Percentiles rank a stretch among this genome's conserved stretches.
Evolutionary conservation across 805 yeast species (phyloP).

Genomic region (Candida adriatica): DNA sequence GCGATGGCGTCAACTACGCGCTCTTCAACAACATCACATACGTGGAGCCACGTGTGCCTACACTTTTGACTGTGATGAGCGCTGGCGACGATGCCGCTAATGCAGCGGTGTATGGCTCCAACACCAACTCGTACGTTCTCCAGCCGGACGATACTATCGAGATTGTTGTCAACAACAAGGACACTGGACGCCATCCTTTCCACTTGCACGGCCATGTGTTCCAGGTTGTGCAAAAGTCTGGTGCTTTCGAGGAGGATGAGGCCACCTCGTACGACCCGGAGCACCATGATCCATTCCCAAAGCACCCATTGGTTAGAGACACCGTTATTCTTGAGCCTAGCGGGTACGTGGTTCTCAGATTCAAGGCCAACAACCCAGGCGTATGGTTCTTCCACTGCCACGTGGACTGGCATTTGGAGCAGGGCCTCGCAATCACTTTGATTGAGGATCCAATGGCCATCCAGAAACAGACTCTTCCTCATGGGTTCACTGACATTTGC

Average conservation of each 20-base stretch:
- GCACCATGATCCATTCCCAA: constrained; percentile 48
- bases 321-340: constrained; percentile 72
- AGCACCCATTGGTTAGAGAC: constrained; percentile 81
- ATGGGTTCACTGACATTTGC: constrained; percentile 46
- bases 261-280: constrained; percentile 53
- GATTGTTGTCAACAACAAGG: constrained; percentile 76
- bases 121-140: constrained; percentile 72
- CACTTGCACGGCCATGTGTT: constrained; percentile 87
- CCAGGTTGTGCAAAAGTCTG: constrained; percentile 77
- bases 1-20: constrained; percentile 90
- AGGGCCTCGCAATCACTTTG: constrained; percentile 78
- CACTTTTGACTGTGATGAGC: constrained; percentile 69
- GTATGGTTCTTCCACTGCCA: constrained; percentile 99
- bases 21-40: constrained; percentile 86
- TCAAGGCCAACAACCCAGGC: constrained; percentile 93
- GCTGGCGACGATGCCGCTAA: constrained; percentile 57
- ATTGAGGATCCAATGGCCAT: constrained; percentile 79
- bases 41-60: constrained; percentile 77
- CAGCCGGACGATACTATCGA: constrained; percentile 52
- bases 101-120: constrained; percentile 60
- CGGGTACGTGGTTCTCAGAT: constrained; percentile 80
- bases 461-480: constrained; percentile 35
- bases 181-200: constrained; percentile 95
- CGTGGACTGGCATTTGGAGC: constrained; percentile 96
- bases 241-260: constrained; percentile 43